These are phyloP conservation scores for Pelargonium citronellum DNA, from an alignment of 441 rosid genomes.

Conservation along the genomic window DNA sequence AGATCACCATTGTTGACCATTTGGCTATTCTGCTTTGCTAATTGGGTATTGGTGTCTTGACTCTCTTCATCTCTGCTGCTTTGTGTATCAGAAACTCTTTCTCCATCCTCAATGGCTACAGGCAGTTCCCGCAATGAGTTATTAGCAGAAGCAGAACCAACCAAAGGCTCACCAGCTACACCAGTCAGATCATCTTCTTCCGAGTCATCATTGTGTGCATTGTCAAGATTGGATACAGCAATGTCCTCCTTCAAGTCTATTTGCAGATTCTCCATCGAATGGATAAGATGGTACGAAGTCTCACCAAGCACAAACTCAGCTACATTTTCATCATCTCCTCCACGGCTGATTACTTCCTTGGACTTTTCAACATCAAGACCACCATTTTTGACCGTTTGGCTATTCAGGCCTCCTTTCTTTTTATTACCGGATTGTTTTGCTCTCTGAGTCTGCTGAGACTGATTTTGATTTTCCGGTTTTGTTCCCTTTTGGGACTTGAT, in stretches of 20 bases:
- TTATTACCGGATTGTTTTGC: constrained; percentile 30
- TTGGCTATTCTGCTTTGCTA: constrained; percentile 28
- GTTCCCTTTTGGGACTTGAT: constrained; percentile 45
- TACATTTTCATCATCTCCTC: too few relatives aligned
- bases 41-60: constrained; percentile 16
- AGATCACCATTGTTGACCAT: neutral
- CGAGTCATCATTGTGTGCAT: too few relatives aligned
- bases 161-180: too few relatives aligned
- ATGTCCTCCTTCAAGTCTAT: too few relatives aligned
- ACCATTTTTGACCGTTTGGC: too few relatives aligned
- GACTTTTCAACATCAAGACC: constrained; percentile 17
- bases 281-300: too few relatives aligned
- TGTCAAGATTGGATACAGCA: too few relatives aligned
- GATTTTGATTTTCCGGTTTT: constrained; percentile 26
- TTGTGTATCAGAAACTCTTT: constrained; percentile 21
- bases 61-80: constrained; percentile 10
- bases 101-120: constrained; percentile 4
- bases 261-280: too few relatives aligned
- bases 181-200: too few relatives aligned
- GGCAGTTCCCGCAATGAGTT: neutral
- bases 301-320: too few relatives aligned
- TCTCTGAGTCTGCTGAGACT: constrained; percentile 25
- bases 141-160: neutral
- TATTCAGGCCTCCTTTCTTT: constrained; percentile 32
- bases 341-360: neutral